Base-by-base conservation (phyloP, 2,329 filamentous ascomycete species). In the Trichothecium sympodiale region DNA sequence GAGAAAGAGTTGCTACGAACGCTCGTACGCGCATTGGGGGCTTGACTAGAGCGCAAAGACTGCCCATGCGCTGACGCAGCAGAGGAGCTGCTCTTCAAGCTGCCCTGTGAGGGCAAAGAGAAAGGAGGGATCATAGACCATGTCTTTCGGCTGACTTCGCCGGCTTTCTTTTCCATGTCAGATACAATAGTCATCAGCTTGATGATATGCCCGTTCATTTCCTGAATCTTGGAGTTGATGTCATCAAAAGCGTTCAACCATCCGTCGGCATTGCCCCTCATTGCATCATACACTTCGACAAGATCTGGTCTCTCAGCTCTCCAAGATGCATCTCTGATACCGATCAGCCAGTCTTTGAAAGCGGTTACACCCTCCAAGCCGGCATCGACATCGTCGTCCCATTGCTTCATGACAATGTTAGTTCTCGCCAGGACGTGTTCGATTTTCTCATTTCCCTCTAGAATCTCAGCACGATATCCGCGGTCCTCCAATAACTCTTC, bases 221-320 rank as follows among this genome's bases (percentile, higher is more conserved):
- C 70, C 41, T 80, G 74, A 12, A 80, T 79, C 50, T 81, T 85
- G 16, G 72, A 71, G 52, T 86, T 79, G 40, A 95, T 67, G 37
- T 81, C 80, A 36, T 77, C 70, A 49, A 94, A 80, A 6, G 86
- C 86, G 38, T 79, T 77, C 39, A 80, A 75, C 89, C 89, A 96
- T 30, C 88, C 87, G 43, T 93, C 83, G 8, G 87, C 80, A 47
- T 96, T 96, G 25, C 85, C 84, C 50, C 83, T 81, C 88, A 96
- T 96, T 27, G 88, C 86, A 29, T 80, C 74, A 47, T 83, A 91
- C 15, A 94, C 85, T 32, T 83, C 78, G 26, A 71, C 67, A 32
- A 80, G 64, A 33, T 75, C 69, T 3, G 71, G 66, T 16, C 83
- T 72, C 33, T 80, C 75, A 35, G 69, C 60, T 38, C 76, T 69